Evolutionary conservation across 2,329 filamentous ascomycete species (phyloP), one percentile per base, ranked within the genome.

Genomic region (Fusarium lateritium): DNA sequence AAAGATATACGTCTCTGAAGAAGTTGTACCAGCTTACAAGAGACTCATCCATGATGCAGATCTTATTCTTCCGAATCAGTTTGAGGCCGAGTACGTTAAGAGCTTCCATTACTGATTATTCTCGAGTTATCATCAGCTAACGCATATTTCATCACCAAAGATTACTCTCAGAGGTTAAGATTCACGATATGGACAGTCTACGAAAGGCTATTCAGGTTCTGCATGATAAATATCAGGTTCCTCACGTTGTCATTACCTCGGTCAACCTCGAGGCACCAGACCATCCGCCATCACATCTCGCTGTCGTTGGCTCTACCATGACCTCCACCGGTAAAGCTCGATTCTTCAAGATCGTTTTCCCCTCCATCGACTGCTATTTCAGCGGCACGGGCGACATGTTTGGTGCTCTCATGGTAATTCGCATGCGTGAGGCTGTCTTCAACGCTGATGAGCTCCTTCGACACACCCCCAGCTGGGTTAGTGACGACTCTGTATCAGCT

Each of bases 361-460:
- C 95, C 0, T 88, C 91, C 28, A 90, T 98, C 62, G 92, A 97
- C 76, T 93, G 94, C 81, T 97, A 96, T 84, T 99, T 98, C 81
- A 94, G 92, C 73, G 96, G 96, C 40, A 98, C 97, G 0, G 96
- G 96, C 46, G 96, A 99, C 82, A 98, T 99, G 95, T 98, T 99
- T 77, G 95, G 94, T 31, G 95, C 95, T 9, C 85, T 99, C 45
- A 94, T 94, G 76, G 89, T 97, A 2, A 93, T 93, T 40, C 90
- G 95, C 31, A 89, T 99, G 76, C 91, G 95, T 60, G 93, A 98
- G 83, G 94, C 93, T 26, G 91, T 93, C 2, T 70, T 65, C 46
- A 49, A 70, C 33, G 80, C 83, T 53, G 81, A 75, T 19, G 78
- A 67, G 45, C 67, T 73, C 24, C 80, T 97, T 6, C 79, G 83